These are phyloP conservation scores for Coriolopsis trogii DNA, from an alignment of 1,284 basidiomycete species.

Conservation along the genomic window DNA sequence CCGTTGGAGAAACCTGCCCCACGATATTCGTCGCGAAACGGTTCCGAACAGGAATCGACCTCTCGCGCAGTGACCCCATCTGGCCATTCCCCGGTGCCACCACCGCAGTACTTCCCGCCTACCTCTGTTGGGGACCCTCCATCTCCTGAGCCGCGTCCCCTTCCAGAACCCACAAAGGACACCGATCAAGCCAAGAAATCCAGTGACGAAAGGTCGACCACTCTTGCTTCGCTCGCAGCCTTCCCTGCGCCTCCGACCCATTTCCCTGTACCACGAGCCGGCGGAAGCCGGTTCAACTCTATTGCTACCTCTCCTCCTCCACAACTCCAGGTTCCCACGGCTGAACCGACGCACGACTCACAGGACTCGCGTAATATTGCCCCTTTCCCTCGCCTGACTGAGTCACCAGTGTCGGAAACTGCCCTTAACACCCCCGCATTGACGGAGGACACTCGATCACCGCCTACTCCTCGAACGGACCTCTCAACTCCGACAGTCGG, in stretches of 20 bases:
- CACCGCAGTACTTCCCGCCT: constrained; percentile 25
- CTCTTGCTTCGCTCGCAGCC: constrained; percentile 63
- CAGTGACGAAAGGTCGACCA: constrained; percentile 7
- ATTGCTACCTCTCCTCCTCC: constrained; percentile 2
- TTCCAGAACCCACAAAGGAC: not conserved
- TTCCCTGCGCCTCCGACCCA: constrained; percentile 75
- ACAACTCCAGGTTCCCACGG: not conserved
- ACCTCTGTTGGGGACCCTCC: constrained; percentile 6
- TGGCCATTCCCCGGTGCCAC: constrained; percentile 22
- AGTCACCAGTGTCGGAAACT: constrained; percentile 26
- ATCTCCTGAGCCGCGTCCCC: not conserved
- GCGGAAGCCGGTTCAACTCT: constrained; percentile 14
- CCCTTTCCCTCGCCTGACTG: constrained; percentile 28
- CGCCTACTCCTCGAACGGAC: constrained; percentile 14
- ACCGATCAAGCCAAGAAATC: not conserved
- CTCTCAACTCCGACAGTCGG: not conserved
- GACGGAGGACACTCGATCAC: constrained; percentile 18
- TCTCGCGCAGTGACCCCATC: constrained; percentile 26
- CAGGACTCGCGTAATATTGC: constrained; percentile 11
- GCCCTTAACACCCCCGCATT: constrained; percentile 10
- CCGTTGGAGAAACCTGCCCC: constrained; percentile 25
- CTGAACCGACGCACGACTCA: constrained; percentile 10
- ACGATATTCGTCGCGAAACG: constrained; percentile 28
- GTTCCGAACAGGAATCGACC: constrained; percentile 23
- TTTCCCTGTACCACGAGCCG: constrained; percentile 59